Conservation (phyloP, 2,329 filamentous ascomycete genomes). For the Cladosporium velox region DNA sequence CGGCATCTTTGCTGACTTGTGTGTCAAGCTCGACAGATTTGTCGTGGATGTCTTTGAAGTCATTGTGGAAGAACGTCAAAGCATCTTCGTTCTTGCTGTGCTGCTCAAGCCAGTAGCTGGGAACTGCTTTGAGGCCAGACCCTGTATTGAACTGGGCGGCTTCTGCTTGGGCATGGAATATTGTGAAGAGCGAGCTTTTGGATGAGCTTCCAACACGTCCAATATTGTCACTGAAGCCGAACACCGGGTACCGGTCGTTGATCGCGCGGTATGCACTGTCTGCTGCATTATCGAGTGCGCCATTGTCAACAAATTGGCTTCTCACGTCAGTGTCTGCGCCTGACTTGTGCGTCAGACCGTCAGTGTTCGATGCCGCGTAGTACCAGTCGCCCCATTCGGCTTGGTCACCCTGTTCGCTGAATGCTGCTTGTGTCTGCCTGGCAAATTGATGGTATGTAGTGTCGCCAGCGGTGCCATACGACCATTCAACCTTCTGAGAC, state of each 20-base stretch:
- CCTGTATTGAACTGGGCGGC: conserved; percentile 54
- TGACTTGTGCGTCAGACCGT: conserved; percentile 49
- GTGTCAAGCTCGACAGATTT: conserved; percentile 43
- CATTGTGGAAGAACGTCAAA: conserved; percentile 53
- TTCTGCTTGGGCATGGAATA: conserved; percentile 52
- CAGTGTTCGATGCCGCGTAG: conserved; percentile 47
- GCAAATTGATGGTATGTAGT: conserved; percentile 64
- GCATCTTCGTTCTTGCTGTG: conserved; percentile 48
- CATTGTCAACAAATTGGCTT: conserved; percentile 46
- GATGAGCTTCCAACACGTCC: conserved; percentile 45
- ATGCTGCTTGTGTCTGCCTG: conserved; percentile 50
- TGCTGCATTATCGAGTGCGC: conserved; percentile 47
- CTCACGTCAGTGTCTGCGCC: conserved; percentile 52
- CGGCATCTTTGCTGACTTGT: conserved; percentile 48
- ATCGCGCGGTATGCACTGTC: conserved; percentile 55
- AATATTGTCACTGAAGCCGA: conserved; percentile 53
- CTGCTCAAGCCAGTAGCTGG: conserved; percentile 54
- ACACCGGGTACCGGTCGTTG: conserved; percentile 53
- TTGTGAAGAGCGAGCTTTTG: conserved; percentile 49
- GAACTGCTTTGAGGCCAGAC: conserved; percentile 41
- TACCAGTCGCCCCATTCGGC: conserved; percentile 58
- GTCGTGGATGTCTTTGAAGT: conserved; percentile 42
- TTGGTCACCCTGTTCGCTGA: conserved; percentile 51
- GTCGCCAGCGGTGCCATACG: conserved; percentile 45
- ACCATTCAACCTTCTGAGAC: conserved; percentile 61